Base-by-base conservation (phyloP, 148 eudicot species). In the Oxyria digyna region DNA sequence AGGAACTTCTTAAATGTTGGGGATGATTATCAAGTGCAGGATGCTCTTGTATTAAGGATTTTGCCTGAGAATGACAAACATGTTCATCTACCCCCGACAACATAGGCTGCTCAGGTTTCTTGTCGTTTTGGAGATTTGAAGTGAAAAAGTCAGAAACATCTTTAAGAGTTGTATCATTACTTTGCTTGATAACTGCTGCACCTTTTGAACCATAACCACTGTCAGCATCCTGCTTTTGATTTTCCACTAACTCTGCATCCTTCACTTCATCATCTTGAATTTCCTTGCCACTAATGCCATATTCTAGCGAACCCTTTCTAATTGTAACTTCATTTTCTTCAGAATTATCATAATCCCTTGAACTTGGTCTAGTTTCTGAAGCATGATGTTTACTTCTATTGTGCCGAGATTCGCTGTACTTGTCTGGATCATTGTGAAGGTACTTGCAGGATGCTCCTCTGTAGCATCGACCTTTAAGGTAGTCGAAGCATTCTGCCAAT, bases 381-480 rank as follows among this genome's bases (percentile, higher is more conserved):
- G 71, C 69, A 68, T 73, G 74, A 68, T 69, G 85, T 65, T 75
- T 86, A 74, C 76, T 81, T 74, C 79, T 83, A 73, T 76, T 35
- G 29, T 67, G 77, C 77, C 85, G 80, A 31, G 81, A 74, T 68
- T 78, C 76, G 33, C 82, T 87, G 69, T 69, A 71, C 77, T 71
- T 90, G 23, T 75, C 76, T 21, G 74, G 69, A 21, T 84, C 92
- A 71, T 64, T 78, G 74, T 89, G 97, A 76, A 79, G 14, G 78
- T 80, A 94, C 65, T 90, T 89, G 72, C 98, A 94, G 24, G 85
- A 81, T 23, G 88, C 84, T 71, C 98, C 98, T 73, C 97, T 91
- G 67, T 76, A 79, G 67, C 98, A 94, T 76, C 78, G 78, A 42
- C 98, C 97, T 54, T 84, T 82, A 42, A 77, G 81, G 75, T 79